These are phyloP conservation scores for Cyclotella cryptica DNA, from an alignment of 108 stramenopile genomes.

Conservation along the genomic window DNA sequence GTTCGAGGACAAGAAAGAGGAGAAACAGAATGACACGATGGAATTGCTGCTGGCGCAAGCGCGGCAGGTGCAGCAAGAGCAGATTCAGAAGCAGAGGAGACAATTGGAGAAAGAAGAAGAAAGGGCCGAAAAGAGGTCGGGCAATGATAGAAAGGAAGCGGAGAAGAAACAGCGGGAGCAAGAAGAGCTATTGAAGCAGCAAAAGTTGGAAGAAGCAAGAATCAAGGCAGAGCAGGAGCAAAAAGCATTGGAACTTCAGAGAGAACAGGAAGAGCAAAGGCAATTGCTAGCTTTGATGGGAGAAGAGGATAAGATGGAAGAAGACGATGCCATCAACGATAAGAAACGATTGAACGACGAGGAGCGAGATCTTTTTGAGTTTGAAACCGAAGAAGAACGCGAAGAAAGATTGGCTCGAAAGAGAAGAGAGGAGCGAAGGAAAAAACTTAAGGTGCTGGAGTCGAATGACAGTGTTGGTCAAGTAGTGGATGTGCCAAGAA, in stretches of 20 bases:
- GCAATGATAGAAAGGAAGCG: not conserved
- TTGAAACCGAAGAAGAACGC: constrained; percentile 57
- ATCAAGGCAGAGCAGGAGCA: constrained; percentile 36
- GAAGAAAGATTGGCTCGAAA: constrained; percentile 56
- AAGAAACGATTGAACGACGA: constrained; percentile 4
- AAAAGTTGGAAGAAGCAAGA: constrained; percentile 21
- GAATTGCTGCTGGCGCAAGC: constrained; percentile 45
- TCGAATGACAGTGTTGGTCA: not conserved
- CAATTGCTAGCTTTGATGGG: constrained; percentile 49
- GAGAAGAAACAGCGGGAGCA: constrained; percentile 8
- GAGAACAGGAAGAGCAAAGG: constrained; percentile 46
- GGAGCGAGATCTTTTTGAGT: constrained; percentile 30
- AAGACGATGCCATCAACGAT: not conserved
- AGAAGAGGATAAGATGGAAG: constrained; percentile 15
- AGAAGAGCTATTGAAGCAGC: constrained; percentile 3
- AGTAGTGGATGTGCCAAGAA: constrained; percentile 44
- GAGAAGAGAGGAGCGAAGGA: constrained; percentile 45
- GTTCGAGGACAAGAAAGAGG: not conserved
- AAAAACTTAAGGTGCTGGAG: constrained; percentile 29
- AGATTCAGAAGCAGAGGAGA: not conserved
- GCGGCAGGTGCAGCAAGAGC: constrained; percentile 39
- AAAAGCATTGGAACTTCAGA: constrained; percentile 22
- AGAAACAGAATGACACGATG: constrained; percentile 35
- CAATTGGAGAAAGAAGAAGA: not conserved
- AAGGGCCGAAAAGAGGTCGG: not conserved